phyloP scores from a whole-genome alignment of 495 filamentous ascomycete species.

The Apodospora peruviana region DNA sequence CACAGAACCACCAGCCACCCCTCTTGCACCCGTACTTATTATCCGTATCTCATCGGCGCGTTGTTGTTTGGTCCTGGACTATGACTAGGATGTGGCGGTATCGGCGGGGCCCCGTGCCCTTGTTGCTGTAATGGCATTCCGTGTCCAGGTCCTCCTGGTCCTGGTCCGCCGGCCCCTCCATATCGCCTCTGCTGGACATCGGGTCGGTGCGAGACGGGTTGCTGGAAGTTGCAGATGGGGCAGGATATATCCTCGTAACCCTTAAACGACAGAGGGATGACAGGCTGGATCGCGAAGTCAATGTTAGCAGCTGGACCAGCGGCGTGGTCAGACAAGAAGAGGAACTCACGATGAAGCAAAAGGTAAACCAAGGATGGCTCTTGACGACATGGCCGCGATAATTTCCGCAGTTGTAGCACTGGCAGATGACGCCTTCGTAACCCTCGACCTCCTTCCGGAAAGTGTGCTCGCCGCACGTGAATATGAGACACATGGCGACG shows the following conservation, averaged over 20 bases:
- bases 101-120: constrained; percentile 18
- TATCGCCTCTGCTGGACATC: constrained; percentile 43
- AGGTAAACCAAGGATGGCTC: constrained; percentile 52
- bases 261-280: constrained; percentile 49
- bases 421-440: constrained; percentile 47
- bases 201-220: constrained; percentile 47
- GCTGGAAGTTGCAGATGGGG: constrained; percentile 51
- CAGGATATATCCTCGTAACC: constrained; percentile 51
- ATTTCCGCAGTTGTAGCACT: constrained; percentile 55
- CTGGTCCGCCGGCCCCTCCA: constrained; percentile 29
- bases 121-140: constrained; percentile 43
- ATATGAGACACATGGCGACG: constrained; percentile 47
- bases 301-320: not conserved
- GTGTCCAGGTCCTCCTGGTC: no score
- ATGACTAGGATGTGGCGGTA: constrained; percentile 3
- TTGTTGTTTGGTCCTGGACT: constrained; percentile 21
- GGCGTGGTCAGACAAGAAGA: not conserved
- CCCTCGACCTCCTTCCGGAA: constrained; percentile 50
- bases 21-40: not conserved
- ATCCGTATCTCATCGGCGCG: constrained; percentile 33
- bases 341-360: constrained; percentile 50
- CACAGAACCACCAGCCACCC: no score
- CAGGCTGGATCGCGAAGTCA: no score
- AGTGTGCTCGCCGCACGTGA: constrained; percentile 53
- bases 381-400: constrained; percentile 45